Base-by-base conservation (phyloP, 2,329 filamentous ascomycete species). In the Sporothrix brunneoviolacea region DNA sequence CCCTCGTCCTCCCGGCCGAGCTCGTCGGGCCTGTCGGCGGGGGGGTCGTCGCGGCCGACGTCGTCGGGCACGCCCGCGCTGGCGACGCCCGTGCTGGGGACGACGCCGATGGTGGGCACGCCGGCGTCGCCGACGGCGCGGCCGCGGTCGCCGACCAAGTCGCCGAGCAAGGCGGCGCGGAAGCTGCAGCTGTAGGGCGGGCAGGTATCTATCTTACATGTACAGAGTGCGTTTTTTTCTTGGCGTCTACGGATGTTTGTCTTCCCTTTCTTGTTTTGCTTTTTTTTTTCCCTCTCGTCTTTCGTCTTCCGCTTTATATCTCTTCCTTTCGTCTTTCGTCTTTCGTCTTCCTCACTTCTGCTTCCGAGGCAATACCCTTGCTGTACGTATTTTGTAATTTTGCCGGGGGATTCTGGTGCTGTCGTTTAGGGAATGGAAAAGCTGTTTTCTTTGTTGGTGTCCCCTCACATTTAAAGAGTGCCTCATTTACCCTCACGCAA, bases 331-430 rank as follows among this genome's bases (percentile, higher is more conserved):
- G 15, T 33, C 9, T 13, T 38, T 15, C 8, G n/a, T n/a, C 28
- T 15, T n/a, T 38, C 3, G 4, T 19, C n/a, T 27, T 37, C n/a
- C 9, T 22, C 4, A 15, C 12, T 42, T 28, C 24, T 28, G 5
- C 24, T 10, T 30, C 12, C 47, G 37, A 41, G 36, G 28, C 37
- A 48, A 48, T 48, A 48, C 45, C 43, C 43, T 27, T 37, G 27
- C 15, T 46, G 33, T 37, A 43, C 12, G 27, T 46, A 38, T 21
- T 37, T 46, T 38, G 43, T 38, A 46, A 37, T 46, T 24, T 27
- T 32, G 32, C 7, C n/a, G n/a, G n/a, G n/a, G n/a, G n/a, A n/a
- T n/a, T n/a, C n/a, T n/a, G n/a, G n/a, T n/a, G n/a, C n/a, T n/a
- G n/a, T n/a, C n/a, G n/a, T 8, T 33, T 15, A 33, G 32, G 32